Evolutionary conservation across 1,284 basidiomycete species (phyloP).

Genomic region (Kwoniella shivajii): DNA sequence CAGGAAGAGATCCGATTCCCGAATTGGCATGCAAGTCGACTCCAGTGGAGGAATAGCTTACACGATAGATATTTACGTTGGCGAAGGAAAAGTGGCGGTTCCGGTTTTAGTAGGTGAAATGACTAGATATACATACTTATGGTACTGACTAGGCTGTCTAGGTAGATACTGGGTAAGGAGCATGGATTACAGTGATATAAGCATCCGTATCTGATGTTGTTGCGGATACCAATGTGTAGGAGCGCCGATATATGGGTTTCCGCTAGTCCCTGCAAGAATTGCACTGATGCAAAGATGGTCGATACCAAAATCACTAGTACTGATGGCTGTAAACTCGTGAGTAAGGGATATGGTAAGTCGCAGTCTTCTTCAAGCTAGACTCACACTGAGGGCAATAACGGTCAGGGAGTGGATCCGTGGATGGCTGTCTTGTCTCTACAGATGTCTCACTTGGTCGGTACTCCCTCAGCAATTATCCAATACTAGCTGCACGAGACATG

Average conservation of each 20-base stretch:
- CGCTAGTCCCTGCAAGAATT: slow-evolving; percentile 7
- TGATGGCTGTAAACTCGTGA: slow-evolving; percentile 3
- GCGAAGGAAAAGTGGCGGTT: background rate
- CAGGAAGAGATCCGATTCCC: background rate
- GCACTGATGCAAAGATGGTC: slow-evolving; percentile 5
- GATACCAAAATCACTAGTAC: background rate
- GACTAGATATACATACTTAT: too few species aligned
- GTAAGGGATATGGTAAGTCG: slow-evolving; percentile 10
- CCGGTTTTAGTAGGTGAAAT: slow-evolving; percentile 15
- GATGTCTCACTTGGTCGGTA: slow-evolving; percentile 12
- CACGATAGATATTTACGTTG: slow-evolving; percentile 12
- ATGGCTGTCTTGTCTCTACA: slow-evolving; percentile 13
- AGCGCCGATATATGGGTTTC: slow-evolving; percentile 20
- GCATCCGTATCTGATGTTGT: background rate
- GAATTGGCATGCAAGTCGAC: slow-evolving; percentile 1
- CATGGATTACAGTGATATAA: background rate
- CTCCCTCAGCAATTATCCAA: slow-evolving; percentile 3
- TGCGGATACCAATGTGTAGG: background rate
- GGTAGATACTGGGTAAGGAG: slow-evolving; percentile 16
- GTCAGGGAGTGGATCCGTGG: slow-evolving; percentile 14
- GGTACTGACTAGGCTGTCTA: background rate
- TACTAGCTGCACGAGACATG: slow-evolving; percentile 4
- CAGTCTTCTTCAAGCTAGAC: too few species aligned
- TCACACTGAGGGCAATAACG: too few species aligned
- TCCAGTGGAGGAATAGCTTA: slow-evolving; percentile 12